A percentile compares a stretch with the other conserved stretches of the same genome.
Conservation (phyloP, 176 grass and related monocot species). For the Paspalum vaginatum region DNA sequence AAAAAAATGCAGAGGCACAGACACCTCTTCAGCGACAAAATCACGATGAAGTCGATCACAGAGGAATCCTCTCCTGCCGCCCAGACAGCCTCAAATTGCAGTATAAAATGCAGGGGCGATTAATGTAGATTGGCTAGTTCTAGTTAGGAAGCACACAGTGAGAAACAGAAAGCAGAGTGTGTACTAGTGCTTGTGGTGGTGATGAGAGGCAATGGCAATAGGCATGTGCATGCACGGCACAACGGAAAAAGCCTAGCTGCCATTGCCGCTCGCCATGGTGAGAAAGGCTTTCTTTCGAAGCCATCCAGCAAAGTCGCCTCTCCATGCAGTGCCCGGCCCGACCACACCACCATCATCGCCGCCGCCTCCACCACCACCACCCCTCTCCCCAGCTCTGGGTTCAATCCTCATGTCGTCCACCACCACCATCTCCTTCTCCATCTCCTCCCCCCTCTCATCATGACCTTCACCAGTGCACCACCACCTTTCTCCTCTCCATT, state of each 20-base stretch:
- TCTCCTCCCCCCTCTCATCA: constrained; percentile 57
- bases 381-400: constrained; percentile 13
- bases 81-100: no score
- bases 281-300: background rate
- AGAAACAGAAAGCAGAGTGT: background rate
- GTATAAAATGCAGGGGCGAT: no score
- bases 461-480: constrained; percentile 51
- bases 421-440: constrained; percentile 29
- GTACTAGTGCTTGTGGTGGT: background rate
- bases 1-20: no score
- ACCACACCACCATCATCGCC: constrained; percentile 44
- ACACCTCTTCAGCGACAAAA: no score
- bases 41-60: no score
- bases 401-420: constrained; percentile 46
- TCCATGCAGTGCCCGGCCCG: constrained; percentile 30
- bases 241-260: constrained; percentile 26
- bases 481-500: constrained; percentile 57
- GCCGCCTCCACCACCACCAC: constrained; percentile 30
- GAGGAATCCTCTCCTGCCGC: no score
- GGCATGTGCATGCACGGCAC: constrained; percentile 13
- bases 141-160: no score
- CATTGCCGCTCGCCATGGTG: constrained; percentile 20
- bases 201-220: background rate
- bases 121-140: no score
- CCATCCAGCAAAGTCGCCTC: background rate